Conservation (phyloP, 352 stramenopile genomes). For the Pythium brachiatum region DNA sequence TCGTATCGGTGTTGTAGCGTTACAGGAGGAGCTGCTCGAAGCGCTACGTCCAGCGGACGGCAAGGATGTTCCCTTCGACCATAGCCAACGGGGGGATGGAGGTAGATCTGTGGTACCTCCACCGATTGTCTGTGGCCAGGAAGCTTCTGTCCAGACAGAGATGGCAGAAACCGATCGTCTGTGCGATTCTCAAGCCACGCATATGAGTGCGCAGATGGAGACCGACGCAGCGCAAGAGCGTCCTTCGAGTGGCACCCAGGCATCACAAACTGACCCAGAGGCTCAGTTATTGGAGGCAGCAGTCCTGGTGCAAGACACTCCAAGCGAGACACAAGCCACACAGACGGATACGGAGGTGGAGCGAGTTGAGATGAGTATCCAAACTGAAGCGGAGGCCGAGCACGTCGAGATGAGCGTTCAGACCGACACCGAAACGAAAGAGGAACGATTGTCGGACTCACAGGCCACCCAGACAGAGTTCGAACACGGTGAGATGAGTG, state of each 20-base stretch:
- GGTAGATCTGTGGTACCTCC: not conserved
- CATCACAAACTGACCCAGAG: not conserved
- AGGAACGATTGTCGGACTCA: not conserved
- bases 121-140: not conserved
- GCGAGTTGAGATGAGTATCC: not conserved
- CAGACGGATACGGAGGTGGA: not conserved
- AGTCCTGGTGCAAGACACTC: not conserved
- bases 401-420: not conserved
- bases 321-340: not conserved
- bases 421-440: too few species aligned
- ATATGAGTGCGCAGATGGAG: not conserved
- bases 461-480: not conserved
- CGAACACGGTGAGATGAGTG: not conserved
- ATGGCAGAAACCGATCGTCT: not conserved
- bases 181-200: not conserved
- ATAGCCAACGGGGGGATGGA: not conserved
- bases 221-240: not conserved
- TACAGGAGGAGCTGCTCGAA: constrained; percentile 31
- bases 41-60: not conserved
- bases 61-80: not conserved
- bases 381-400: not conserved
- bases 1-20: constrained; percentile 11
- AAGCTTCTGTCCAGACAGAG: constrained; percentile 4
- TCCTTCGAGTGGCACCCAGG: not conserved
- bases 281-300: not conserved